Conservation (phyloP, 2,329 filamentous ascomycete species). For the Hypoxylon rubiginosum region DNA sequence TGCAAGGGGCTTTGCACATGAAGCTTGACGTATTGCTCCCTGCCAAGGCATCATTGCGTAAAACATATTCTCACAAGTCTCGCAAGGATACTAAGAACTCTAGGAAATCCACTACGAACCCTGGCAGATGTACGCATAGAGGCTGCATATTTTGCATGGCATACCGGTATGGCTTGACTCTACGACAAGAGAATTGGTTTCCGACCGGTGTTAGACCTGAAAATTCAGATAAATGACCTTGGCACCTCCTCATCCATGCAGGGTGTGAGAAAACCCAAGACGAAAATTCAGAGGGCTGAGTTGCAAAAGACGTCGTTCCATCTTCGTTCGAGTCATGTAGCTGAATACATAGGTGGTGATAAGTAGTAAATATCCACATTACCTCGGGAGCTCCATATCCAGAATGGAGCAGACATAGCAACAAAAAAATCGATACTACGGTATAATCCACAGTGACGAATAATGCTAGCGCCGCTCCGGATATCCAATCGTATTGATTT, state of each 20-base stretch:
- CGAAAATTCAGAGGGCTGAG: constrained; percentile 11
- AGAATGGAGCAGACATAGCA: constrained; percentile 8
- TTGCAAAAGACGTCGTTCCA: constrained; percentile 5
- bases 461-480: constrained; percentile 28
- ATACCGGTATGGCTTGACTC: constrained; percentile 2
- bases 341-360: not conserved
- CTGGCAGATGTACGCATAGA: not conserved
- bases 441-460: constrained; percentile 23
- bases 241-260: constrained; percentile 2
- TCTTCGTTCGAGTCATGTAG: constrained; percentile 21
- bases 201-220: constrained; percentile 6
- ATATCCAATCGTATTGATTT: constrained; percentile 22
- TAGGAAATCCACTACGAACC: not conserved
- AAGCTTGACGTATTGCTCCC: not conserved
- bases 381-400: constrained; percentile 6
- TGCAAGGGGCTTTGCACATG: not conserved
- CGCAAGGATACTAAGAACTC: not conserved
- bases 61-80: constrained; percentile 1
- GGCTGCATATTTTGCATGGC: not conserved
- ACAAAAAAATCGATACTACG: constrained; percentile 3
- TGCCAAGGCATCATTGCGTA: constrained; percentile 6
- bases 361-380: constrained; percentile 10
- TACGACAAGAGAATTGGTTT: constrained; percentile 6
- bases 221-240: constrained; percentile 13
- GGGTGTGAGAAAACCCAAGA: constrained; percentile 6